phyloP scores from a whole-genome alignment of 2,329 filamentous ascomycete genomes.

The Chrysosporium queenslandicum region DNA sequence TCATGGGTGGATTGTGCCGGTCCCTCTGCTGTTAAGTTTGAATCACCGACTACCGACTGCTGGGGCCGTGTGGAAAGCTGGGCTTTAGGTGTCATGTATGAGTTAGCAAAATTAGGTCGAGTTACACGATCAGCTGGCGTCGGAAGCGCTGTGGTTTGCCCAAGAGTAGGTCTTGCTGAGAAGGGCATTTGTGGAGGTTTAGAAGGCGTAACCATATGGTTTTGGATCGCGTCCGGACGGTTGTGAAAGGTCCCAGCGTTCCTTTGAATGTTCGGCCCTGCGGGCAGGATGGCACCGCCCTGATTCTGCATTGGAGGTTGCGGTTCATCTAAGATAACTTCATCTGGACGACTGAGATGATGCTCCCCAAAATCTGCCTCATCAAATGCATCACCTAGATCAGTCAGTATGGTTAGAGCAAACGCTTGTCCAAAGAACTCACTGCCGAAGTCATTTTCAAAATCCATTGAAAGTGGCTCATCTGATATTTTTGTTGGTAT shows the following conservation, averaged over 20 bases:
- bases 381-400: slow-evolving; percentile 54
- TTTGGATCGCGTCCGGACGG: slow-evolving; percentile 15
- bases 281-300: slow-evolving; percentile 12
- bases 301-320: slow-evolving; percentile 20
- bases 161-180: slow-evolving; percentile 17
- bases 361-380: slow-evolving; percentile 64
- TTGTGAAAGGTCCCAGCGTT: not conserved
- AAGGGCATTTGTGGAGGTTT: slow-evolving; percentile 29
- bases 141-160: slow-evolving; percentile 11
- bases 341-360: slow-evolving; percentile 64
- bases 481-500: slow-evolving; percentile 23
- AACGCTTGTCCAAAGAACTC: slow-evolving; percentile 15
- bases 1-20: slow-evolving; percentile 19
- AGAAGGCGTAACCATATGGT: slow-evolving; percentile 28
- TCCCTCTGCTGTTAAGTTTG: slow-evolving; percentile 17
- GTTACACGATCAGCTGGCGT: slow-evolving; percentile 5
- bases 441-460: slow-evolving; percentile 38
- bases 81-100: slow-evolving; percentile 10
- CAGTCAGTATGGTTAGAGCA: slow-evolving; percentile 1
- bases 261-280: slow-evolving; percentile 1
- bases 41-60: slow-evolving; percentile 14
- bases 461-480: slow-evolving; percentile 28
- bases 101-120: slow-evolving; percentile 11
- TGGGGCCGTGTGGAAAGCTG: slow-evolving; percentile 14
- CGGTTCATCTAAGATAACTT: slow-evolving; percentile 49